Base-by-base conservation (phyloP, 805 yeast species). In the Myxozyma neotropica region DNA sequence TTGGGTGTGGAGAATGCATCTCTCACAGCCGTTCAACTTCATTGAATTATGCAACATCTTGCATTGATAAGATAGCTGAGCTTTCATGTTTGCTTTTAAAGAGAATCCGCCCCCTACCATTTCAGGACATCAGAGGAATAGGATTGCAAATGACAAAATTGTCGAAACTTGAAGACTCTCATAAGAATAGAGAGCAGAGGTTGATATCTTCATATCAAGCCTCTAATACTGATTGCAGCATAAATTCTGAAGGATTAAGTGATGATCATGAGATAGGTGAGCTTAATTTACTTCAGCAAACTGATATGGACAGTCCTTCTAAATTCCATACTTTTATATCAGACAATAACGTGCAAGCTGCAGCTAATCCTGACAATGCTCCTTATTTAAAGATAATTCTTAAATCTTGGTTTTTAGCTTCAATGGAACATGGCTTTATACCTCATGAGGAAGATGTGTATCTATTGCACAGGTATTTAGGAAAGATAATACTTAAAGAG, bases 1-100 rank as follows among this genome's bases (percentile, higher is more conserved):
- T 94, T 68, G 99, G 99, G 0, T 83, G 87, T 83, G 98, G 99
- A 0, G 71, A 71, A 13, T 89, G 96, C 72, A 89, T 85, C 52
- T 75, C 85, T 35, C 73, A 80, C 12, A 82, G 85, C 44, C 84
- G 83, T 65, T 77, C 86, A 10, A 75, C 86, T 1, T 77, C 77
- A 35, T 69, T 93, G 13, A 90, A 91, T 0, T 70, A 81, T 0
- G 78, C 86, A 2, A 83, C 91, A 1, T 77, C 81, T 67, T 86
- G 83, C 55, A 65, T 77, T 67, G 89, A 89, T 0, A 68, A 82
- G n/a, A 71, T 89, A 7, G 80, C 84, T 0, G 77, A 84, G 12
- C 89, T 86, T 68, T 69, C 85, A 39, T 80, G 83, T 65, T 75
- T 81, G 12, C 71, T 88, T 17, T 81, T 81, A 65, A 73, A 89